Percentiles rank a stretch among this genome's conserved stretches.
These are phyloP conservation scores for Alternaria sp. DNA, from an alignment of 2,329 filamentous ascomycete species.

Conservation along the genomic window DNA sequence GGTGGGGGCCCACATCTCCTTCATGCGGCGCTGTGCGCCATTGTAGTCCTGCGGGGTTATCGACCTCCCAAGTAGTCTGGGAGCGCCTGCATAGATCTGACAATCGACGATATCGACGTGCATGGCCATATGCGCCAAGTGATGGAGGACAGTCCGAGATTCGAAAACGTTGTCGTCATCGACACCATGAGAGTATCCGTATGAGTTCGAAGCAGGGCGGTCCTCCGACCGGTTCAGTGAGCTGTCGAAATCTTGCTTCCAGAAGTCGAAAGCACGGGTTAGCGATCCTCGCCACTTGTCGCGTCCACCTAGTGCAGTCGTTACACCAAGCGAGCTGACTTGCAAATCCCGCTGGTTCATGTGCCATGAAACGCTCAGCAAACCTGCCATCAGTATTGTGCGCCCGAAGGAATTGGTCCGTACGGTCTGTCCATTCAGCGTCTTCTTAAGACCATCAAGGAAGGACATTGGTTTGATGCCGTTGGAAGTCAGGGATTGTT, in stretches of 20 bases:
- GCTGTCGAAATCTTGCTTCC: conserved; percentile 91
- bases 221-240: conserved; percentile 69
- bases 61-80: conserved; percentile 81
- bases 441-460: conserved; percentile 88
- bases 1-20: conserved; percentile 86
- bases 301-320: conserved; percentile 80
- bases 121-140: conserved; percentile 96
- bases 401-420: conserved; percentile 93
- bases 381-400: conserved; percentile 90
- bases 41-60: conserved; percentile 84
- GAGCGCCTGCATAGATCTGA: conserved; percentile 92
- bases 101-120: conserved; percentile 97
- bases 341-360: conserved; percentile 97
- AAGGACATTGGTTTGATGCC: conserved; percentile 87
- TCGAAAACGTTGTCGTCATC: conserved; percentile 80
- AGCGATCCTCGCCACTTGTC: conserved; percentile 91
- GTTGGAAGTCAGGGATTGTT: conserved; percentile 79
- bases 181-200: conserved; percentile 41
- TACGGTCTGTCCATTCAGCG: conserved; percentile 83
- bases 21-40: conserved; percentile 83
- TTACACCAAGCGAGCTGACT: conserved; percentile 84
- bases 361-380: conserved; percentile 95
- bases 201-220: conserved; percentile 36
- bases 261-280: conserved; percentile 88
- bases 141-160: conserved; percentile 86